phyloP scores from a whole-genome alignment of 345 rosid genomes.

The Citrus reticulata region DNA sequence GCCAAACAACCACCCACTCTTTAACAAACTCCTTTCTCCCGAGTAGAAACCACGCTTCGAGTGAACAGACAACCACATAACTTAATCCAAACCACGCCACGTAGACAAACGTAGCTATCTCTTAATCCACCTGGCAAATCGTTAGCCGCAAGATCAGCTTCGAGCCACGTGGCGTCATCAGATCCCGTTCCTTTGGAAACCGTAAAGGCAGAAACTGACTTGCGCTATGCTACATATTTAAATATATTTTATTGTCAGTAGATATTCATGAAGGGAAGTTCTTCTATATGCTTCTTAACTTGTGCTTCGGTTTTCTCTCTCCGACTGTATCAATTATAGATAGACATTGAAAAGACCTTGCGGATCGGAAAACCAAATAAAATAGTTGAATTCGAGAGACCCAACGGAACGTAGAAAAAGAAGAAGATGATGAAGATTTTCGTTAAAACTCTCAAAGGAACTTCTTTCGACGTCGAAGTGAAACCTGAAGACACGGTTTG shows the following conservation, averaged over 20 bases:
- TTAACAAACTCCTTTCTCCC: not conserved
- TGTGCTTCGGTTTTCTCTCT: constrained; percentile 9
- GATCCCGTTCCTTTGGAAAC: not conserved
- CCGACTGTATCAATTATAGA: not conserved
- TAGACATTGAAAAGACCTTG: not conserved
- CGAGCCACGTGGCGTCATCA: not conserved
- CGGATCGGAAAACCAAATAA: not conserved
- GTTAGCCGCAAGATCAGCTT: not conserved
- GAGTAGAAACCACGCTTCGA: not conserved
- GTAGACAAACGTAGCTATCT: not conserved
- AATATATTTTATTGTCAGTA: not conserved
- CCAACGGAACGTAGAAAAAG: not conserved
- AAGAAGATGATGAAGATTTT: constrained; percentile 59
- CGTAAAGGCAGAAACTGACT: not conserved
- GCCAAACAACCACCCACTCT: not conserved
- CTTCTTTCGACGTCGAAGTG: constrained; percentile 68
- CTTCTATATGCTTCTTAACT: not conserved
- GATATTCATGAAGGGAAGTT: not conserved
- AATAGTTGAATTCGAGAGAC: not conserved
- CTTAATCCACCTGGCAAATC: not conserved
- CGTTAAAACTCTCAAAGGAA: constrained; percentile 72
- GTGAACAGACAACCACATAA: not conserved
- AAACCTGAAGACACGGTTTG: constrained; percentile 54
- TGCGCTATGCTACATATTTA: not conserved
- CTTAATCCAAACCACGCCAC: not conserved